phyloP scores from a whole-genome alignment of 2,329 filamentous ascomycete species.

The Myriosclerotinia duriaeana region DNA sequence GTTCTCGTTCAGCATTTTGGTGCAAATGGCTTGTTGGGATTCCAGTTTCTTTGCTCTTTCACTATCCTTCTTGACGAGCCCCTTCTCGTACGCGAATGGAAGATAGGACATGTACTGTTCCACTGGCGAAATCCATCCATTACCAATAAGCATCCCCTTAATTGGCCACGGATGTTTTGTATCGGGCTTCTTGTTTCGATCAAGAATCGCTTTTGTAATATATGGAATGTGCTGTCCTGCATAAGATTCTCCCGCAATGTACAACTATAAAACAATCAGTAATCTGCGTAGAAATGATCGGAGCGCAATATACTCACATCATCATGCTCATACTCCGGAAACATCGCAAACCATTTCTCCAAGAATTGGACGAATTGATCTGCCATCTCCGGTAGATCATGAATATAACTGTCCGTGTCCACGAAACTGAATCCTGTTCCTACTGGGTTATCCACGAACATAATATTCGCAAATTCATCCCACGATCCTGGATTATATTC shows the following conservation, averaged over 20 bases:
- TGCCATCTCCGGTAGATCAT: conserved; percentile 86
- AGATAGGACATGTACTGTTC: conserved; percentile 91
- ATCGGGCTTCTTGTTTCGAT: conserved; percentile 69
- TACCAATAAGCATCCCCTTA: conserved; percentile 86
- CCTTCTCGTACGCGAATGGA: conserved; percentile 74
- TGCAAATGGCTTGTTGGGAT: conserved; percentile 66
- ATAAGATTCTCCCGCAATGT: conserved; percentile 93
- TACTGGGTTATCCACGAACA: conserved; percentile 96
- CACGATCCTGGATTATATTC: conserved; percentile 90
- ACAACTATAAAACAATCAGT: conserved; percentile 61
- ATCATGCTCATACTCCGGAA: conserved; percentile 87
- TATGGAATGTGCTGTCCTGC: conserved; percentile 97
- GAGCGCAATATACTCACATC: conserved; percentile 65
- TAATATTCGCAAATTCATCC: conserved; percentile 95
- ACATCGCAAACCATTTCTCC: conserved; percentile 86
- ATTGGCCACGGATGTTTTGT: conserved; percentile 68
- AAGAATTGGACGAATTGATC: conserved; percentile 83
- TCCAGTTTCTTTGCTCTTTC: conserved; percentile 65
- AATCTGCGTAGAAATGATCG: not conserved
- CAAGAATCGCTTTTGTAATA: conserved; percentile 85
- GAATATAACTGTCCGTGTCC: conserved; percentile 81
- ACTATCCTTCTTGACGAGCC: conserved; percentile 67
- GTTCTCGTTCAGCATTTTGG: conserved; percentile 58
- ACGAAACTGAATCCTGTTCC: conserved; percentile 96
- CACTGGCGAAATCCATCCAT: conserved; percentile 90